phyloP scores from a whole-genome alignment of 345 rosid genomes.

The Toxicodendron radicans region DNA sequence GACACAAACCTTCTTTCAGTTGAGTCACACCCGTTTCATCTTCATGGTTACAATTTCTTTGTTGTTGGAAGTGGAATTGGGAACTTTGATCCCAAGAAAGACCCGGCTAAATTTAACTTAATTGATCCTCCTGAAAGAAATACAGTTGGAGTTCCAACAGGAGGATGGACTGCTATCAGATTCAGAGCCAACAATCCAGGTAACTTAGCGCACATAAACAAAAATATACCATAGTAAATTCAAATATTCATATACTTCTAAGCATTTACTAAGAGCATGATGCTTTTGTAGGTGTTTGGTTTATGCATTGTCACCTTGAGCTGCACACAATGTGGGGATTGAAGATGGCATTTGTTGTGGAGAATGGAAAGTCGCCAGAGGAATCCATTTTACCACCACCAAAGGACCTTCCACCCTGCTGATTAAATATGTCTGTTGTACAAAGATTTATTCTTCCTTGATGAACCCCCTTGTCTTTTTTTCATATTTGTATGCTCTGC shows the following conservation, averaged over 20 bases:
- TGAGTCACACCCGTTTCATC: slow-evolving; percentile 32
- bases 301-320: slow-evolving; percentile 44
- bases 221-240: too few relatives aligned
- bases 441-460: slow-evolving; percentile 10
- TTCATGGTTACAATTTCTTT: slow-evolving; percentile 30
- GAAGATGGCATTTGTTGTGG: slow-evolving; percentile 56
- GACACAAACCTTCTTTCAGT: slow-evolving; percentile 30
- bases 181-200: slow-evolving; percentile 31
- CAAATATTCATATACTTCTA: too few relatives aligned
- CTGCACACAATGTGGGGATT: slow-evolving; percentile 58
- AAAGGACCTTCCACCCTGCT: slow-evolving; percentile 52
- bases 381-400: slow-evolving; percentile 49
- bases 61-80: slow-evolving; percentile 28
- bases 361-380: slow-evolving; percentile 45
- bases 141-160: slow-evolving; percentile 29
- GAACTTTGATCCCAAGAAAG: slow-evolving; percentile 24
- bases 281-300: slow-evolving; percentile 48
- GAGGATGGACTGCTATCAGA: slow-evolving; percentile 29
- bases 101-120: slow-evolving; percentile 17
- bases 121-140: slow-evolving; percentile 33
- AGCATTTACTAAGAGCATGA: background rate
- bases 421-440: background rate
- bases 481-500: slow-evolving; percentile 14
- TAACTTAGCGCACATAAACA: background rate
- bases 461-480: background rate